Evolutionary conservation across 2,329 filamentous ascomycete species (phyloP).

Genomic region (Venturia aucupariae): DNA sequence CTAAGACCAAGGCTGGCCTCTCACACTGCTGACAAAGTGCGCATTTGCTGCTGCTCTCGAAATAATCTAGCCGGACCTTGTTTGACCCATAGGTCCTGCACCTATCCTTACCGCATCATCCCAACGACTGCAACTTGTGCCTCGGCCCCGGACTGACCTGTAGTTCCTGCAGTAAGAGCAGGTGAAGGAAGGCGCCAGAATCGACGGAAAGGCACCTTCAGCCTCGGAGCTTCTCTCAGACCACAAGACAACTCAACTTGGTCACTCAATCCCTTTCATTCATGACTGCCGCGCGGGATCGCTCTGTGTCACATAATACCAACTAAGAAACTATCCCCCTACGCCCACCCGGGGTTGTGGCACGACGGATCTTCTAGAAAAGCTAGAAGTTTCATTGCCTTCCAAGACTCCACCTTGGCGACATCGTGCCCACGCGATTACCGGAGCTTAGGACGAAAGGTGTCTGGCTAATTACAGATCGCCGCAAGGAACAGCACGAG

Average conservation of each 20-base stretch:
- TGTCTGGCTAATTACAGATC: not conserved
- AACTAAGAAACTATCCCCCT: not conserved
- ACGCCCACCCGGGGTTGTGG: not conserved
- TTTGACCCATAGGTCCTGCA: not conserved
- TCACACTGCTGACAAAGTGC: not conserved
- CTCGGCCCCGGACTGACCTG: not conserved
- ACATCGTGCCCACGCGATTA: not conserved
- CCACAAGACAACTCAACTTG: not conserved
- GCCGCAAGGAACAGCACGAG: not conserved
- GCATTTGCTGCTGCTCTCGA: no score
- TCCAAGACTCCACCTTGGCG: not conserved
- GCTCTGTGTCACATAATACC: not conserved
- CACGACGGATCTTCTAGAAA: not conserved
- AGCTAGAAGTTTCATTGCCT: not conserved
- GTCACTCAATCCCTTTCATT: not conserved
- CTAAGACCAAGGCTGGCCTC: not conserved
- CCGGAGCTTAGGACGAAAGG: not conserved
- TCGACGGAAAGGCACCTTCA: not conserved
- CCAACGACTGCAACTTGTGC: not conserved
- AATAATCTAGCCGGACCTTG: not conserved
- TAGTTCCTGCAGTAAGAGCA: not conserved
- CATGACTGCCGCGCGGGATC: not conserved
- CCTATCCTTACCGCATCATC: not conserved
- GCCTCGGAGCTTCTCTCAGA: not conserved
- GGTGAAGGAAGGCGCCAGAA: not conserved